These are phyloP conservation scores for Vitis cinerea DNA, from an alignment of 164 flowering plant genomes.

Conservation along the genomic window DNA sequence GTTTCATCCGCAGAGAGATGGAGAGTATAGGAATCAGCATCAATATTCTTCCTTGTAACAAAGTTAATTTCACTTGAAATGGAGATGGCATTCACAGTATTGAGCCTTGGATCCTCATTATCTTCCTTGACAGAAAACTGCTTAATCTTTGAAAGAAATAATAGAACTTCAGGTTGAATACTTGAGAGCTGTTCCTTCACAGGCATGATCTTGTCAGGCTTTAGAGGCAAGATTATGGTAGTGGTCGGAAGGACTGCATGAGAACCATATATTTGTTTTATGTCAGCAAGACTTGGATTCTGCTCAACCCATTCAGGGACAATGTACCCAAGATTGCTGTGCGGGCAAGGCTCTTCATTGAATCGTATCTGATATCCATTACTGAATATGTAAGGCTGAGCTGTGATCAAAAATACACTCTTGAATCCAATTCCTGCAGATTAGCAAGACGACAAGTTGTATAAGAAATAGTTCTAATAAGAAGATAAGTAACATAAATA, in stretches of 20 bases:
- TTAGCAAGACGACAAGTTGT: not conserved
- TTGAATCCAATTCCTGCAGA: slow-evolving; percentile 73
- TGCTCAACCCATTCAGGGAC: slow-evolving; percentile 78
- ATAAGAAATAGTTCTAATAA: not conserved
- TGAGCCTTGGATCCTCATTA: slow-evolving; percentile 33
- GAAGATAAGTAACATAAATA: no score
- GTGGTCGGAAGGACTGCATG: slow-evolving; percentile 46
- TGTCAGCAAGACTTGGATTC: slow-evolving; percentile 44
- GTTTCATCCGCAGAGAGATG: slow-evolving; percentile 46
- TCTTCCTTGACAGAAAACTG: slow-evolving; percentile 50
- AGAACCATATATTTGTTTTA: slow-evolving; percentile 42
- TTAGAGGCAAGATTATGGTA: slow-evolving; percentile 51
- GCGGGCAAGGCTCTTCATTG: slow-evolving; percentile 46
- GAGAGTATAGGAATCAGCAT: slow-evolving; percentile 63
- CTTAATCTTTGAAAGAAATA: slow-evolving; percentile 64
- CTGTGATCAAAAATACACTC: slow-evolving; percentile 65
- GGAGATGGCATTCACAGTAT: slow-evolving; percentile 44
- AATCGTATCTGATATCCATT: slow-evolving; percentile 69
- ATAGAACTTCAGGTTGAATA: slow-evolving; percentile 61
- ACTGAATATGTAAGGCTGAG: slow-evolving; percentile 64
- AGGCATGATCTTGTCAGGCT: slow-evolving; percentile 53
- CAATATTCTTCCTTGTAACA: slow-evolving; percentile 46
- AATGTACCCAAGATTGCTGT: slow-evolving; percentile 54
- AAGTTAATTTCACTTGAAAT: slow-evolving; percentile 52
- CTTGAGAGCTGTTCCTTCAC: slow-evolving; percentile 61